Percentiles rank a stretch among this genome's conserved stretches.
phyloP scores from a whole-genome alignment of 192 early-diverging fungal species.

The Phlyctochytrium arcticum region DNA sequence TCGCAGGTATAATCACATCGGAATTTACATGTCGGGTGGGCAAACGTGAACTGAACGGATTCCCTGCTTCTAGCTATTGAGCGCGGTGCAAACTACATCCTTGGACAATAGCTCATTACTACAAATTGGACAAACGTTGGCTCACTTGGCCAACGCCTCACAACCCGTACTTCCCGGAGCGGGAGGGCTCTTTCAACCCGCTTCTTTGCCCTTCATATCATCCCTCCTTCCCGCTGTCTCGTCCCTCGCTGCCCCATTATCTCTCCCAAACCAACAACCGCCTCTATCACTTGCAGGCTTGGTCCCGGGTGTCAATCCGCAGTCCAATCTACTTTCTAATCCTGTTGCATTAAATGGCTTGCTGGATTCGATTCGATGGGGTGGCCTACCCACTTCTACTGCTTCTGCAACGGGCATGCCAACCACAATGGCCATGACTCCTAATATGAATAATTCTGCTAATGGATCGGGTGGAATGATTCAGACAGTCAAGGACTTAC shows the following conservation, averaged over 20 bases:
- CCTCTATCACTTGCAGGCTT: background rate
- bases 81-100: conserved; percentile 40
- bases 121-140: conserved; percentile 42
- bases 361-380: conserved; percentile 8
- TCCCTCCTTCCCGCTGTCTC: conserved; percentile 10
- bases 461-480: too few relatives aligned
- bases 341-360: conserved; percentile 15
- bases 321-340: background rate
- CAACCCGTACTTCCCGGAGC: conserved; percentile 12
- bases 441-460: too few relatives aligned
- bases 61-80: conserved; percentile 31
- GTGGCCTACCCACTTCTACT: too few relatives aligned
- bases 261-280: conserved; percentile 10
- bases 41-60: background rate
- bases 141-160: conserved; percentile 35
- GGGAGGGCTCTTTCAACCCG: background rate
- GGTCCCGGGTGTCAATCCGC: background rate
- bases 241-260: background rate
- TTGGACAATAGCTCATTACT: conserved; percentile 29
- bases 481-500: conserved; percentile 9
- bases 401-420: too few relatives aligned
- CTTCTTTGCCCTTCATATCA: background rate
- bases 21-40: too few relatives aligned
- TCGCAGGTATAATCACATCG: too few relatives aligned
- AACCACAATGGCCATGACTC: too few relatives aligned